A percentile compares a stretch with the other conserved stretches of the same genome.
These are phyloP conservation scores for Chlorella sp. DNA, from an alignment of 139 green algal genomes.

Conservation along the genomic window DNA sequence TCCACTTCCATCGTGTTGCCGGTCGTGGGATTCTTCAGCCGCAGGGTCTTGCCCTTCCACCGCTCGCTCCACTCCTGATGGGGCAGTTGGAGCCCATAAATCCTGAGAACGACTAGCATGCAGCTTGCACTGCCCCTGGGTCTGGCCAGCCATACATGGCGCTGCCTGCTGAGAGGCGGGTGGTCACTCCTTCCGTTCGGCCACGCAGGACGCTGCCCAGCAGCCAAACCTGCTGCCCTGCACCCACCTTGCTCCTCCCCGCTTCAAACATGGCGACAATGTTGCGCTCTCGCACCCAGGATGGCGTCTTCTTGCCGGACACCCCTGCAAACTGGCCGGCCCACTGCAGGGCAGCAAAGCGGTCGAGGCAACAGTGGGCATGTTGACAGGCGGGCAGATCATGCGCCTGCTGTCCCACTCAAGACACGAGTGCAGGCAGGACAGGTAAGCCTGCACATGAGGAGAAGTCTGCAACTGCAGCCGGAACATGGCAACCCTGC, in stretches of 20 bases:
- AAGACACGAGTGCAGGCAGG: no score
- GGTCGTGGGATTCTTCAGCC: background rate
- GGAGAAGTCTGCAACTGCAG: no score
- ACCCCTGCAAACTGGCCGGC: background rate
- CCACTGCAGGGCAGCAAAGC: background rate
- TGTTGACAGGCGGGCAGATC: background rate
- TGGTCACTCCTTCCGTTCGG: background rate
- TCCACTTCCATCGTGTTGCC: background rate
- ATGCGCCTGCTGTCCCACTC: no score
- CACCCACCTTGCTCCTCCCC: background rate
- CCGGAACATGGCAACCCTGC: background rate
- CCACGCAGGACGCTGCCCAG: no score
- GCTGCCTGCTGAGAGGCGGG: background rate
- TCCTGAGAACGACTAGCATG: no score
- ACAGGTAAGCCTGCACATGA: no score
- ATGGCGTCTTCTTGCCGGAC: background rate
- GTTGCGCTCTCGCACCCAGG: background rate
- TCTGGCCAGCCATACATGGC: background rate
- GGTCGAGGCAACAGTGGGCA: background rate
- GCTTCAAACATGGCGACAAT: background rate
- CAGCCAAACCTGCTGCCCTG: no score
- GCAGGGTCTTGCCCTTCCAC: constrained; percentile 4
- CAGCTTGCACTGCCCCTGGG: no score
- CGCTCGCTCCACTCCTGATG: background rate
- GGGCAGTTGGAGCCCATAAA: no score